Evolutionary conservation across 2,329 filamentous ascomycete species (phyloP).

Genomic region (Hymenoscyphus fructigenus): DNA sequence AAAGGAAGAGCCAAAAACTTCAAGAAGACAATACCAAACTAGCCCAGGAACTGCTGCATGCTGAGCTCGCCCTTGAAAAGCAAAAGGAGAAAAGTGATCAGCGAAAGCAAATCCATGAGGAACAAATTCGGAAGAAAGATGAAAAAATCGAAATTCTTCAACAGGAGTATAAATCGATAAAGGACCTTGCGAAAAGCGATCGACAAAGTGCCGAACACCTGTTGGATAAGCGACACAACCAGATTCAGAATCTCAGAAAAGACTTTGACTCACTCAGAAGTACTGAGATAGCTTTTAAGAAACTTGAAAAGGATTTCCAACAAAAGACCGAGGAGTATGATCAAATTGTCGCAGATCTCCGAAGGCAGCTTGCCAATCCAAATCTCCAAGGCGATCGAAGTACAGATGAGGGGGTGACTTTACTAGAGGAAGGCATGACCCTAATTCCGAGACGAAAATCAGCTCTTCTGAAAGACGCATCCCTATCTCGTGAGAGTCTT

Average conservation of each 20-base stretch:
- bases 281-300: conserved; percentile 17
- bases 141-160: conserved; percentile 49
- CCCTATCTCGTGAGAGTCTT: conserved; percentile 21
- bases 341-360: conserved; percentile 21
- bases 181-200: conserved; percentile 52
- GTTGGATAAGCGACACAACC: conserved; percentile 55
- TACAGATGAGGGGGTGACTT: neutral
- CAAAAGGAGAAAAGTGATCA: conserved; percentile 37
- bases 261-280: conserved; percentile 49
- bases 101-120: conserved; percentile 46
- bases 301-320: conserved; percentile 23
- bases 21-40: conserved; percentile 35
- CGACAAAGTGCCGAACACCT: conserved; percentile 57
- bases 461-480: conserved; percentile 7
- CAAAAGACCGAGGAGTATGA: conserved; percentile 26
- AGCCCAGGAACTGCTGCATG: conserved; percentile 30
- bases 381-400: neutral
- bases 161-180: conserved; percentile 49
- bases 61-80: conserved; percentile 31
- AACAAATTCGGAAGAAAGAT: conserved; percentile 46
- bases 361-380: conserved; percentile 23
- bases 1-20: conserved; percentile 36
- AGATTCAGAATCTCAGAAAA: conserved; percentile 56
- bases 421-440: neutral
- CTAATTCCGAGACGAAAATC: neutral